These are phyloP conservation scores for Vaccinium corymbosum DNA, from an alignment of 148 eudicot genomes.

Conservation along the genomic window DNA sequence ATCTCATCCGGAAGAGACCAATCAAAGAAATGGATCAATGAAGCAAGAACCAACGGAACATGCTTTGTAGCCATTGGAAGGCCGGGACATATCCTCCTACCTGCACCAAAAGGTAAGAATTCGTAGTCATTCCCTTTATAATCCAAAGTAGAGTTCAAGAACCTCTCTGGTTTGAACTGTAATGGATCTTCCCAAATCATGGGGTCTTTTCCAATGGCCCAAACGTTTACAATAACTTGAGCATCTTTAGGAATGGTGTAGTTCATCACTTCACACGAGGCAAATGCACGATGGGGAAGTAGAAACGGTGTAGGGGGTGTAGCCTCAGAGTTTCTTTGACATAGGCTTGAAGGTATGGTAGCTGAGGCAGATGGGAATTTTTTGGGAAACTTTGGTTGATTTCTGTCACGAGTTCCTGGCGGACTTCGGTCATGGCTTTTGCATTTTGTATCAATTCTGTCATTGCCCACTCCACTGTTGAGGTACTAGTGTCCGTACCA, in stretches of 20 bases:
- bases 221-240: constrained; percentile 22
- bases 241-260: constrained; percentile 27
- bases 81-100: constrained; percentile 41
- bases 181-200: constrained; percentile 28
- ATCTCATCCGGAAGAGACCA: constrained; percentile 12
- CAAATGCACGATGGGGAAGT: constrained; percentile 19
- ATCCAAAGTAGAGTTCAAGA: constrained; percentile 18
- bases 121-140: constrained; percentile 22
- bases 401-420: constrained; percentile 10
- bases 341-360: constrained; percentile 31
- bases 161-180: constrained; percentile 35
- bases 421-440: constrained; percentile 17
- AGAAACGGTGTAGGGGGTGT: constrained; percentile 25
- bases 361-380: constrained; percentile 12
- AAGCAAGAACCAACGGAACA: constrained; percentile 23
- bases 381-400: not conserved
- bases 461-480: constrained; percentile 26
- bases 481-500: constrained; percentile 20
- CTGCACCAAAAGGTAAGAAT: constrained; percentile 29
- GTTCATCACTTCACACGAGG: constrained; percentile 15
- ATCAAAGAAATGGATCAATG: constrained; percentile 25
- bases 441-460: constrained; percentile 20
- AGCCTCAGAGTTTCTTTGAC: constrained; percentile 20
- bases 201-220: constrained; percentile 33
- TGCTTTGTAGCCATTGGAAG: constrained; percentile 16